phyloP scores from a whole-genome alignment of 1,284 basidiomycete species.

The Cutaneotrichosporon mucoides region DNA sequence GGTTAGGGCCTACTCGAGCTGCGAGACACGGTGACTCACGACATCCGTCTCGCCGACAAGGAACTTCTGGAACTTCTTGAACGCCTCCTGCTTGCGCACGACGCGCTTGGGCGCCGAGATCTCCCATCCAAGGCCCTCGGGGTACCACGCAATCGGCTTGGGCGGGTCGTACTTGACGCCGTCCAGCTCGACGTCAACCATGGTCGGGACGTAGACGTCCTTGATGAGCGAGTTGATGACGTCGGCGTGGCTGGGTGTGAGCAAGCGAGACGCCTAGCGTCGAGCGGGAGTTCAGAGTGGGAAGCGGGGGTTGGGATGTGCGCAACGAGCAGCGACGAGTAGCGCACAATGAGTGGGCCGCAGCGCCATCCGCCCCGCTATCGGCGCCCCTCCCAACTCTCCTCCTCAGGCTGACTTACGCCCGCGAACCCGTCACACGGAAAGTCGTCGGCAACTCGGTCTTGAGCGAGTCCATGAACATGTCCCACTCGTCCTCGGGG shows the following conservation, averaged over 20 bases:
- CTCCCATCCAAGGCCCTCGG: slow-evolving; percentile 90
- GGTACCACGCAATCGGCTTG: slow-evolving; percentile 85
- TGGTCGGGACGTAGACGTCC: slow-evolving; percentile 69
- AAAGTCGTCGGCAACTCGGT: slow-evolving; percentile 89
- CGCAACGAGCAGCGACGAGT: too few species aligned
- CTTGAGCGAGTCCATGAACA: slow-evolving; percentile 65
- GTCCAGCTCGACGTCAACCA: slow-evolving; percentile 74
- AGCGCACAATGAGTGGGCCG: too few species aligned
- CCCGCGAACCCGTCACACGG: slow-evolving; percentile 79
- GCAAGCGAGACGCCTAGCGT: not conserved
- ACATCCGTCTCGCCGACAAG: slow-evolving; percentile 98
- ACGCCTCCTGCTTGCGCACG: slow-evolving; percentile 84
- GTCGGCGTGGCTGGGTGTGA: slow-evolving; percentile 59
- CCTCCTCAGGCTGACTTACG: slow-evolving; percentile 55
- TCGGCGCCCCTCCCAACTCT: too few species aligned
- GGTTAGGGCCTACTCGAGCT: not conserved
- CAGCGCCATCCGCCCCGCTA: too few species aligned
- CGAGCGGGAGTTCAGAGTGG: too few species aligned
- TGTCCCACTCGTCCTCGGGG: slow-evolving; percentile 66
- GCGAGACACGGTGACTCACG: slow-evolving; percentile 52
- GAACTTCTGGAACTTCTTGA: slow-evolving; percentile 94
- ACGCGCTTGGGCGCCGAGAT: slow-evolving; percentile 87
- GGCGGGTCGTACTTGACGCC: slow-evolving; percentile 65
- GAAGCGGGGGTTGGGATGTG: too few species aligned
- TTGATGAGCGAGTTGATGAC: slow-evolving; percentile 70